phyloP scores from a whole-genome alignment of 352 stramenopile genomes.

The Phytophthora sp. region DNA sequence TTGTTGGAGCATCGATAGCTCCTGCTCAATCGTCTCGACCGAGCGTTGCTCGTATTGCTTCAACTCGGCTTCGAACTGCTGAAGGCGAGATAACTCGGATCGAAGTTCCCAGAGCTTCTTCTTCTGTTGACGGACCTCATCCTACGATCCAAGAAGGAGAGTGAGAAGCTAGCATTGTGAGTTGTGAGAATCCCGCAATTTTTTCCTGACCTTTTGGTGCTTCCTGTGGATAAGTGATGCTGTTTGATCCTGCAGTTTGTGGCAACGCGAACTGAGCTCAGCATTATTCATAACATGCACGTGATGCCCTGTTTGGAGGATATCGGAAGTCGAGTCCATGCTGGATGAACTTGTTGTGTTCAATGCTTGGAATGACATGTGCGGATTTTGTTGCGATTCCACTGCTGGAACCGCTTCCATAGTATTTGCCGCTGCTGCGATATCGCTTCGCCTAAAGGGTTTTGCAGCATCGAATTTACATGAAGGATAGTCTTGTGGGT shows the following conservation, averaged over 20 bases:
- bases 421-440: too few species aligned
- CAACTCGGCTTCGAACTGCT: slow-evolving; percentile 5
- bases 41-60: slow-evolving; percentile 17
- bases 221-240: slow-evolving; percentile 41
- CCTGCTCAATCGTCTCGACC: slow-evolving; percentile 9
- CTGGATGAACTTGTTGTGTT: neutral
- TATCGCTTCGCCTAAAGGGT: too few species aligned
- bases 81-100: slow-evolving; percentile 18
- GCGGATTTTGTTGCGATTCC: too few species aligned
- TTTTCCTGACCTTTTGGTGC: slow-evolving; percentile 34
- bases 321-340: neutral
- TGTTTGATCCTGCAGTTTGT: slow-evolving; percentile 39
- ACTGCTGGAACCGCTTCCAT: too few species aligned
- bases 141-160: slow-evolving; percentile 2
- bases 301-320: slow-evolving; percentile 17
- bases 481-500: too few species aligned
- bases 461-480: too few species aligned
- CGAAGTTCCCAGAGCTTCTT: slow-evolving; percentile 7
- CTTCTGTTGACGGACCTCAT: slow-evolving; percentile 9
- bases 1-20: slow-evolving; percentile 12
- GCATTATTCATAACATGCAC: slow-evolving; percentile 24
- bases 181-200: too few species aligned
- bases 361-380: too few species aligned
- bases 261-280: slow-evolving; percentile 36
- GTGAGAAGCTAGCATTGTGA: neutral